A percentile compares a stretch with the other conserved stretches of the same genome.
These are phyloP conservation scores for Phaffomyces thermotolerans DNA, from an alignment of 805 yeast genomes.

Conservation along the genomic window DNA sequence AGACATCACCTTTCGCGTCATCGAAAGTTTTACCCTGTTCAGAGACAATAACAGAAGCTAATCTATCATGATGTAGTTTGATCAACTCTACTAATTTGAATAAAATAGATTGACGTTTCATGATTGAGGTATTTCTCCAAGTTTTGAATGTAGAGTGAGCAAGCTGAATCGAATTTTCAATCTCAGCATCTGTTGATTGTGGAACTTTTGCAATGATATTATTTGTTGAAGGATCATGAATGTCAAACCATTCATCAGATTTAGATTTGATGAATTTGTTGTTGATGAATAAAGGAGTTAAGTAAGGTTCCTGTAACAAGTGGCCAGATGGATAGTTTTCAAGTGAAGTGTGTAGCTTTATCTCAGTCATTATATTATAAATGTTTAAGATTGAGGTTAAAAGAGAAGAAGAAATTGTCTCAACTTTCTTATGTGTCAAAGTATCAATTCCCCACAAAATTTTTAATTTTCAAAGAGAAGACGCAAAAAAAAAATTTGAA, in stretches of 20 bases:
- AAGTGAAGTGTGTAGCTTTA: too few relatives aligned
- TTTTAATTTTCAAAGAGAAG: too few relatives aligned
- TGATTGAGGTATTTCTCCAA: conserved; percentile 42
- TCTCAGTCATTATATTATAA: too few relatives aligned
- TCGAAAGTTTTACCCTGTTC: conserved; percentile 75
- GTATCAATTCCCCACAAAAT: too few relatives aligned
- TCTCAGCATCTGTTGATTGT: conserved; percentile 59
- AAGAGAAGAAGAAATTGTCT: too few relatives aligned
- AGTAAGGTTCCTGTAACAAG: conserved; percentile 32
- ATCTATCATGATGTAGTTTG: conserved; percentile 56
- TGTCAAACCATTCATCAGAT: conserved; percentile 54
- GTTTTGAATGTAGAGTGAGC: conserved; percentile 53
- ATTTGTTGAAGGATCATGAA: conserved; percentile 73
- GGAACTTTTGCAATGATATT: conserved; percentile 61
- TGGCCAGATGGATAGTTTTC: too few relatives aligned
- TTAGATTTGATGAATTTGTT: conserved; percentile 41
- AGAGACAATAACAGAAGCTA: conserved; percentile 56
- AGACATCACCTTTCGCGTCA: conserved; percentile 72
- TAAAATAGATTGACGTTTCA: conserved; percentile 55
- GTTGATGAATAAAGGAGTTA: conserved; percentile 42
- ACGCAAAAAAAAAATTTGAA: too few relatives aligned
- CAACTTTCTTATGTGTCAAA: too few relatives aligned
- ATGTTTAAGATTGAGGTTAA: too few relatives aligned
- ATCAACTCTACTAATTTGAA: conserved; percentile 62
- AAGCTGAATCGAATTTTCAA: conserved; percentile 55